phyloP scores from a whole-genome alignment of 2,329 filamentous ascomycete species.

The Fusarium avenaceum region DNA sequence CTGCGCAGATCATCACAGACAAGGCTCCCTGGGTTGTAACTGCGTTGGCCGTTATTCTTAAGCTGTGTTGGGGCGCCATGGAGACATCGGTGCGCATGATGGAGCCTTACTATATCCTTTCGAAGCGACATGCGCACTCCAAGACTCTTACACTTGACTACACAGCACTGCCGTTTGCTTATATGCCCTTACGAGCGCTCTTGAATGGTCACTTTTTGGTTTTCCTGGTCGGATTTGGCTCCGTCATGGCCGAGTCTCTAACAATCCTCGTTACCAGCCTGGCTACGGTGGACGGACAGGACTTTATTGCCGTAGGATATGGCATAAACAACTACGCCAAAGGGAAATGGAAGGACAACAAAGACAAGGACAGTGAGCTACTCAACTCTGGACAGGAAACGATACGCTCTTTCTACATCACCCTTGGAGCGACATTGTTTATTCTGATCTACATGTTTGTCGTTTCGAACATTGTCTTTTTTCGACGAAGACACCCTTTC shows the following conservation, averaged over 20 bases:
- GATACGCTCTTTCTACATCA: constrained; percentile 73
- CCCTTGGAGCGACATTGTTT: constrained; percentile 70
- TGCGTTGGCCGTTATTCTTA: constrained; percentile 73
- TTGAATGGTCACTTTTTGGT: constrained; percentile 75
- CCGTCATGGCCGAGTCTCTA: constrained; percentile 79
- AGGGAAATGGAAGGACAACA: constrained; percentile 26
- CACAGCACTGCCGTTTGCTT: constrained; percentile 77
- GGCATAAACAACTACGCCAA: constrained; percentile 19
- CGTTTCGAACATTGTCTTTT: constrained; percentile 71
- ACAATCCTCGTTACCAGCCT: constrained; percentile 78
- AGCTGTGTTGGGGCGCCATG: constrained; percentile 76
- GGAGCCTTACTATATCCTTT: constrained; percentile 80
- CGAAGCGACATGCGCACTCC: constrained; percentile 73
- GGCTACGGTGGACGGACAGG: constrained; percentile 72
- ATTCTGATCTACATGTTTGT: constrained; percentile 76
- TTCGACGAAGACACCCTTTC: constrained; percentile 75
- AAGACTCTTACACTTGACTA: constrained; percentile 79
- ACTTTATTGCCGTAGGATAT: constrained; percentile 61
- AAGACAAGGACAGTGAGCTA: constrained; percentile 41
- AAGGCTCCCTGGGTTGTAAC: constrained; percentile 76
- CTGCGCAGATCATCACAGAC: constrained; percentile 67
- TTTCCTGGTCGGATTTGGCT: constrained; percentile 77
- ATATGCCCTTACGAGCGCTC: constrained; percentile 72
- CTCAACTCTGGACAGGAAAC: constrained; percentile 71
- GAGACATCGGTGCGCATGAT: constrained; percentile 79